Conservation (phyloP, 352 stramenopile genomes). For the Pilasporangium apinafurcum region DNA sequence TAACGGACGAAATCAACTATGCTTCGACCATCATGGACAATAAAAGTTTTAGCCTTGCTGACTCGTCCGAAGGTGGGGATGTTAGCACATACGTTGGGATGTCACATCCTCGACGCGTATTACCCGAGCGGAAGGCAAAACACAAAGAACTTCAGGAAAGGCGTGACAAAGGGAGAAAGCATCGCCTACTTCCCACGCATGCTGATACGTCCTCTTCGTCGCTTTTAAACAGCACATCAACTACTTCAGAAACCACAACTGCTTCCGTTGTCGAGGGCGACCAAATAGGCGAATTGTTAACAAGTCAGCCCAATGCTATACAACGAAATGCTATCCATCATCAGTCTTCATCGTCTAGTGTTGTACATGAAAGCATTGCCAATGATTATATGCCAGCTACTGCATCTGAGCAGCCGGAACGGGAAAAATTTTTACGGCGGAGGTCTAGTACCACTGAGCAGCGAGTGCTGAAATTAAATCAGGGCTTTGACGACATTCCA, state of each 20-base stretch:
- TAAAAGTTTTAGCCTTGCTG: too few relatives aligned
- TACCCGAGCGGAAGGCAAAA: slow-evolving; percentile 60
- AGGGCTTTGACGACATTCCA: slow-evolving; percentile 27
- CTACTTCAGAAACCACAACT: too few relatives aligned
- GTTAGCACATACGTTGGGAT: background rate
- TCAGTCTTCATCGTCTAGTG: too few relatives aligned
- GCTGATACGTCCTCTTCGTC: slow-evolving; percentile 1
- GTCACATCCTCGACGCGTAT: slow-evolving; percentile 5
- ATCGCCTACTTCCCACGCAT: slow-evolving; percentile 26
- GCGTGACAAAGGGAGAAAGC: slow-evolving; percentile 43
- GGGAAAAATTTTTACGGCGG: slow-evolving; percentile 52
- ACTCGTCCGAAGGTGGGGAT: background rate
- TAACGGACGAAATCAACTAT: background rate
- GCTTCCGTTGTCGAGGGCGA: too few relatives aligned
- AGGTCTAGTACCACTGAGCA: slow-evolving; percentile 14
- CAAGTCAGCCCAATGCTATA: too few relatives aligned
- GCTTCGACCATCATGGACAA: background rate
- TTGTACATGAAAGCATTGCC: too few relatives aligned
- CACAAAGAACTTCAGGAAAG: slow-evolving; percentile 54
- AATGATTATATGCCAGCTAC: too few relatives aligned
- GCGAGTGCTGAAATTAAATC: slow-evolving; percentile 33
- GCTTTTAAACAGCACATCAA: too few relatives aligned
- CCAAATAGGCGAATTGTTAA: too few relatives aligned
- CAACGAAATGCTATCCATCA: too few relatives aligned
- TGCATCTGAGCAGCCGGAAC: slow-evolving; percentile 18